Percentiles rank a stretch among this genome's conserved stretches.
Evolutionary conservation across 192 early-diverging fungal genomes (phyloP).

Genomic region (Backusella sp.): DNA sequence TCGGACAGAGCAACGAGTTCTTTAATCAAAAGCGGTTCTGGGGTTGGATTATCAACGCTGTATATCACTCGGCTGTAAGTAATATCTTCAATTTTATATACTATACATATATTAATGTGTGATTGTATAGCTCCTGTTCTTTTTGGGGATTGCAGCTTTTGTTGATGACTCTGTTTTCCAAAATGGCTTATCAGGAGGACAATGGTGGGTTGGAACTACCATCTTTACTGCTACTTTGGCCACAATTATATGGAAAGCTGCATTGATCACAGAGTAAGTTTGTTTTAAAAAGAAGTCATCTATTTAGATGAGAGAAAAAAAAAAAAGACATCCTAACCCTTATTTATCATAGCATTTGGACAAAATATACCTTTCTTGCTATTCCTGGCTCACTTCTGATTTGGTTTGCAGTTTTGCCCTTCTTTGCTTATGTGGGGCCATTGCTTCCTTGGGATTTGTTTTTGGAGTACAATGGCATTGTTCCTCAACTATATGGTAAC

Average conservation of each 20-base stretch:
- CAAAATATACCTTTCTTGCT: constrained; percentile 88
- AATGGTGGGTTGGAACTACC: constrained; percentile 90
- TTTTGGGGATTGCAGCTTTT: constrained; percentile 64
- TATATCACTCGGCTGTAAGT: constrained; percentile 83
- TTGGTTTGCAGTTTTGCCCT: constrained; percentile 85
- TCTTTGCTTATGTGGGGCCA: constrained; percentile 81
- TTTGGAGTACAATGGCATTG: constrained; percentile 71
- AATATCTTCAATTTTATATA: neutral
- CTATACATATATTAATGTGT: neutral
- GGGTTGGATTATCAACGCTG: constrained; percentile 89
- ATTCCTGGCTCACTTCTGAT: constrained; percentile 86
- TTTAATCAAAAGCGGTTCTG: constrained; percentile 89
- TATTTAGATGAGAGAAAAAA: too few relatives aligned
- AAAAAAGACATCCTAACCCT: neutral
- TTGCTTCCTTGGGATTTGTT: constrained; percentile 57
- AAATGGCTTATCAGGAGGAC: constrained; percentile 73
- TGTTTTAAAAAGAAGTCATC: neutral
- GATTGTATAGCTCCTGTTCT: constrained; percentile 58
- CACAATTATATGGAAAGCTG: constrained; percentile 89
- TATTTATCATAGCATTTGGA: constrained; percentile 68
- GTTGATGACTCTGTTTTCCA: constrained; percentile 62
- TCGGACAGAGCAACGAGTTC: constrained; percentile 36
- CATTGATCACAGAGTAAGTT: constrained; percentile 75
- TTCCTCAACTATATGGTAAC: constrained; percentile 62
- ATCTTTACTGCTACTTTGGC: constrained; percentile 87